A percentile compares a stretch with the other conserved stretches of the same genome.
Conservation (phyloP, 2,329 filamentous ascomycete species). For the Neopestalotiopsis rosae region DNA sequence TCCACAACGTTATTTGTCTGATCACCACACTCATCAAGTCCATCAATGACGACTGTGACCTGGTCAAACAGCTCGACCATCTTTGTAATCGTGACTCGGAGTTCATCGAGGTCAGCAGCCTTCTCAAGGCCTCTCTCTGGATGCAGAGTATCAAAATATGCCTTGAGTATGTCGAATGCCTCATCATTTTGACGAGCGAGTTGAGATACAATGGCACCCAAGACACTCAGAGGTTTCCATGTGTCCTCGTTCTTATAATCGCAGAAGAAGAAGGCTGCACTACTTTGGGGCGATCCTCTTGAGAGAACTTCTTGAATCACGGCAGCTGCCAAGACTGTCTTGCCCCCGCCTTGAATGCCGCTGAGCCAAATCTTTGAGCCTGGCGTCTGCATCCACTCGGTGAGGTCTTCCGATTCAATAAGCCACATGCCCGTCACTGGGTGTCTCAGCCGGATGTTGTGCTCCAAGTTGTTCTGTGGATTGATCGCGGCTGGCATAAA, state of each 20-base stretch:
- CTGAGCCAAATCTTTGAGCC: constrained; percentile 30
- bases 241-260: background rate
- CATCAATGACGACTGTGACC: background rate
- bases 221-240: constrained; percentile 22
- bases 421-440: background rate
- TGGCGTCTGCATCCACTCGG: constrained; percentile 26
- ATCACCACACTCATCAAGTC: background rate
- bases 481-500: background rate
- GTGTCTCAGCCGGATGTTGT: background rate
- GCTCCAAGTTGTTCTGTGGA: background rate
- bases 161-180: constrained; percentile 26
- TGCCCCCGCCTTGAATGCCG: constrained; percentile 35
- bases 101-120: background rate
- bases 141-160: constrained; percentile 18
- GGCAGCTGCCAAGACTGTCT: constrained; percentile 32
- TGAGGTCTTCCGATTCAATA: constrained; percentile 17
- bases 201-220: constrained; percentile 34
- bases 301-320: constrained; percentile 24
- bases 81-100: background rate
- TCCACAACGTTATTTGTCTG: background rate
- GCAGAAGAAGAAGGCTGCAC: background rate
- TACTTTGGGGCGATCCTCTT: background rate
- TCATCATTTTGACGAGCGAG: constrained; percentile 34
- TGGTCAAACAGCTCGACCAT: background rate
- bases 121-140: background rate